Evolutionary conservation across 306 rosid genomes (phyloP), one percentile per base, ranked within the genome.

Genomic region (Rubus parviflorus): DNA sequence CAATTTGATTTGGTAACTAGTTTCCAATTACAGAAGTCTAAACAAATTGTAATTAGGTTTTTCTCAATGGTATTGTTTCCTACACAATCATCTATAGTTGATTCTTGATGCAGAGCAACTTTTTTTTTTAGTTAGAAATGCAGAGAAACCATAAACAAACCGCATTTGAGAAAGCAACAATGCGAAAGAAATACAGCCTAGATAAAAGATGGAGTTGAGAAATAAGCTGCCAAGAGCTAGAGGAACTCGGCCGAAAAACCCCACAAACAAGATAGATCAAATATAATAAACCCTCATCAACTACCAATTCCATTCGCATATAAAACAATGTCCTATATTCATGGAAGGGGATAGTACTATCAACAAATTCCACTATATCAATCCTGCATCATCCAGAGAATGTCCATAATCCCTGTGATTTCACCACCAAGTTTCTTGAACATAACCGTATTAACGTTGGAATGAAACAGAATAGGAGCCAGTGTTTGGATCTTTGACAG

Each of bases 401-500:
- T 14, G 42, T 71, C 73, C 17, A 23, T 7, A 5, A 41, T 63
- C 40, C 38, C 7, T 51, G 41, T 45, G 43, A 58, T 23, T 41
- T 45, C 51, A 64, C 72, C 37, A 48, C 68, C 8, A 46, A 38
- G 13, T 60, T 71, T 57, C 47, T 15, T 75, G 43, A 6, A 71
- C 62, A 35, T 23, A 37, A 11, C 65, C 38, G 20, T 68, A 77
- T 82, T 88, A 90, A 25, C 53, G 93, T 72, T 92, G 93, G 89
- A 92, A 92, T 61, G 90, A 84, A 62, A 94, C 22, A 49, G 98
- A 94, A 80, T 94, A 94, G 35, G 97, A 94, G 73, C 98, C 97
- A 15, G 97, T 88, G 84, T 89, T 92, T 37, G 97, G 97, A 84
- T 95, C 97, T 86, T 95, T 80, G 56, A 92, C 95, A 38, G 98